Conservation (phyloP, 768 basidiomycete genomes). For the Coprinellus aureogranulatus region DNA sequence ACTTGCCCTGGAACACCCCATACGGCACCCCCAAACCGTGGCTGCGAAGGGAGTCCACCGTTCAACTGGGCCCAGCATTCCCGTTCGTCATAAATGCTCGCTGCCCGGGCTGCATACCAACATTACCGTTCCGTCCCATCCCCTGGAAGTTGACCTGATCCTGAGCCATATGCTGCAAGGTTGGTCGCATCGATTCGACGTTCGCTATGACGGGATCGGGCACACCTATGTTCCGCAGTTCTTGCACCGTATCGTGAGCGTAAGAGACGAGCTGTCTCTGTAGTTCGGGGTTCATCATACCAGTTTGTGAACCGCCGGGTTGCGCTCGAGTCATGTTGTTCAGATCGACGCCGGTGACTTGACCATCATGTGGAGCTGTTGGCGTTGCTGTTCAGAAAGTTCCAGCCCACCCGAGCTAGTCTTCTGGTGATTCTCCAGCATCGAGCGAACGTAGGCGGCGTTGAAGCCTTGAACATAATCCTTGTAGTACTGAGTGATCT, state of each 20-base stretch:
- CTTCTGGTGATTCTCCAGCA: constrained; percentile 22
- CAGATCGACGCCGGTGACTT: constrained; percentile 3
- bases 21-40: constrained; percentile 4
- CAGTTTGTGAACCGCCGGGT: too few species aligned
- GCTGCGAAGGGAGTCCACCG: constrained; percentile 3
- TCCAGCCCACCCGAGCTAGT: not conserved
- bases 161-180: constrained; percentile 37
- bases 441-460: constrained; percentile 44
- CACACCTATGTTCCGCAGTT: constrained; percentile 53
- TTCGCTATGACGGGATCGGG: constrained; percentile 50
- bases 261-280: constrained; percentile 47
- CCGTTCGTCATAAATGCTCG: constrained; percentile 20
- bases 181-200: constrained; percentile 56
- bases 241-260: constrained; percentile 42
- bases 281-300: not conserved
- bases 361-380: not conserved
- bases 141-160: constrained; percentile 37
- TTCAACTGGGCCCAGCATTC: constrained; percentile 5
- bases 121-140: constrained; percentile 11
- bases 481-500: constrained; percentile 59
- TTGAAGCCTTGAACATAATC: constrained; percentile 60
- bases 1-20: constrained; percentile 2
- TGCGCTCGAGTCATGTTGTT: constrained; percentile 7
- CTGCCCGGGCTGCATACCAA: constrained; percentile 16
- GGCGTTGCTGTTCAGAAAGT: not conserved